These are phyloP conservation scores for Xerophyta viscosa DNA, from an alignment of 106 monocot genomes.

Conservation along the genomic window DNA sequence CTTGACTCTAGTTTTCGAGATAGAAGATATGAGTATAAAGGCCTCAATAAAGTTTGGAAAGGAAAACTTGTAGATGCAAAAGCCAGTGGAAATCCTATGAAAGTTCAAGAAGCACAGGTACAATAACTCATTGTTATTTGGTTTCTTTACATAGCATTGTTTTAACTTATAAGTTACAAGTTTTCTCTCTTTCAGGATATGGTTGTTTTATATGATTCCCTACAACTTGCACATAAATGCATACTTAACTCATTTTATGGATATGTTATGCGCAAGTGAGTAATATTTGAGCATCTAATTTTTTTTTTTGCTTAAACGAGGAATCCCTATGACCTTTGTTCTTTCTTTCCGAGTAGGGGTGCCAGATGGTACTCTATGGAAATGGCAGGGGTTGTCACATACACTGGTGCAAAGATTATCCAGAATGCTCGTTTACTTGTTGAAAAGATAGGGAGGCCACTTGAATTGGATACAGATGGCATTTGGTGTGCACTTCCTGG, in stretches of 20 bases:
- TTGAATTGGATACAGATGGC: constrained; percentile 98
- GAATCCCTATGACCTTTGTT: no score
- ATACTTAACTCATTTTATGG: constrained; percentile 99
- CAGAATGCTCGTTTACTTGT: constrained; percentile 95
- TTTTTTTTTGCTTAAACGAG: no score
- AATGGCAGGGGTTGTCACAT: constrained; percentile 99
- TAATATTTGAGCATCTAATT: background rate
- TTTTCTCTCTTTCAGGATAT: constrained; percentile 64
- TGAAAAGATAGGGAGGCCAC: constrained; percentile 88
- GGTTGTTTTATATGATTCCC: constrained; percentile 97
- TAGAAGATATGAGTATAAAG: constrained; percentile 97
- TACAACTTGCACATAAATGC: constrained; percentile 98
- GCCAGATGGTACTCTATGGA: constrained; percentile 99
- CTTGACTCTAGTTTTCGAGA: constrained; percentile 74
- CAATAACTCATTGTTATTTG: background rate
- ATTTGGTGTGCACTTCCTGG: constrained; percentile 99
- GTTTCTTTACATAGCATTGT: no score
- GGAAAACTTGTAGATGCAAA: constrained; percentile 88
- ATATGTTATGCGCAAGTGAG: constrained; percentile 99
- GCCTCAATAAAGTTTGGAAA: constrained; percentile 95
- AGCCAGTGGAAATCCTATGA: constrained; percentile 74
- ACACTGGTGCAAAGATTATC: constrained; percentile 97
- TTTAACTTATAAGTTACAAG: background rate
- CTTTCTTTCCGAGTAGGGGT: no score
- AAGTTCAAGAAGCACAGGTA: constrained; percentile 95